A percentile compares a stretch with the other conserved stretches of the same genome.
Conservation (phyloP, 208 protist genomes). For the Tritrichomonas musculus region DNA sequence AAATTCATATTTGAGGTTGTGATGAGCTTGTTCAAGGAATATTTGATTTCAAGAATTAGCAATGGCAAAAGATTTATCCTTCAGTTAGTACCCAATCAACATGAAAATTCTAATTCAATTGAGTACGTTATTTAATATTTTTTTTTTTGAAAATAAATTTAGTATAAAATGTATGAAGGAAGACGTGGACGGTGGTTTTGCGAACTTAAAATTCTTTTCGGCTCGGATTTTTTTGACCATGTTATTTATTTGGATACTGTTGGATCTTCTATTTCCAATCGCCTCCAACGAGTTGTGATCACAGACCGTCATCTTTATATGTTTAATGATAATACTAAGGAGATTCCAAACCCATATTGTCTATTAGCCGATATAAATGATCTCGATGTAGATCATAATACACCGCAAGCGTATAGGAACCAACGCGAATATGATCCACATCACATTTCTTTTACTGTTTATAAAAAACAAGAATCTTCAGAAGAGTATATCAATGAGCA, state of each 20-base stretch:
- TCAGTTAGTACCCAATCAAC: too few relatives aligned
- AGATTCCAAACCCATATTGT: background rate
- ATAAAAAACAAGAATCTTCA: too few relatives aligned
- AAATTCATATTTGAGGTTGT: too few relatives aligned
- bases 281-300: background rate
- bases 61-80: too few relatives aligned
- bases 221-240: background rate
- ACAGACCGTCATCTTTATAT: background rate
- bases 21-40: too few relatives aligned
- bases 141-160: too few relatives aligned
- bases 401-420: background rate
- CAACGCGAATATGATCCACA: constrained; percentile 1
- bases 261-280: background rate
- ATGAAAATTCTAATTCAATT: too few relatives aligned
- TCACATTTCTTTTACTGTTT: background rate
- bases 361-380: background rate
- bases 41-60: too few relatives aligned
- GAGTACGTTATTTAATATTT: too few relatives aligned
- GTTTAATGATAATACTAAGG: background rate
- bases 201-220: background rate
- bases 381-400: background rate
- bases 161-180: background rate
- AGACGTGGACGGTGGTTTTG: background rate
- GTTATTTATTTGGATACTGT: constrained; percentile 17
- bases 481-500: background rate